Evolutionary conservation across 805 yeast genomes (phyloP), one percentile per base, ranked within the genome.

Genomic region (Yamadazyma kitorensis): DNA sequence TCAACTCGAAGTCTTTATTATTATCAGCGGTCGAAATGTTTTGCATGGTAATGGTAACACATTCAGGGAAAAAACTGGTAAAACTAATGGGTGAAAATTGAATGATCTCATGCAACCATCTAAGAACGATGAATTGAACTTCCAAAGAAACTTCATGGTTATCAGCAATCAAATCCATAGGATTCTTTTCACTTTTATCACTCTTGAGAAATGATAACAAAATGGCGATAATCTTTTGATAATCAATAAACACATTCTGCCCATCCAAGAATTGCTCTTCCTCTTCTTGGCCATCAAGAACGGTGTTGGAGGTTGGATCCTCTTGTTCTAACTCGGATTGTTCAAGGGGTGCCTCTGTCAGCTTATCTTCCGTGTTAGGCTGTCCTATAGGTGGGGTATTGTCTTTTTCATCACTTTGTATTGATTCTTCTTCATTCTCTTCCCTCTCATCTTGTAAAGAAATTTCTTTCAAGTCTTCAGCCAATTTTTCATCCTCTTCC

Each of bases 191-290:
- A 12, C 33, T 39, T 17, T 29, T 46, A 10, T 43, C 53, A 2
- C 81, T 77, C 41, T 85, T 86, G 33, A 93, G 66, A 42, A 86
- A 86, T 2, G 87, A 76, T n/a, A 91, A 76, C 31, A 93, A 57
- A 25, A 91, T 86, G 31, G 82, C 86, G 22, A 88, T 80, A 27
- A 91, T 80, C 44, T 78, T 82, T 4, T 91, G 78, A 48, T 78
- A 86, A 59, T 88, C 91, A 20, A 91, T 70, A 38, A 74, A 78
- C 14, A 88, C 78, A 52, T 89, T 95, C 55, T 88, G 96, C 1
- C 73, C 72, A 31, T 51, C 61, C 12, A 63, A 47, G 29, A 64
- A 56, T 66, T 51, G 83, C 79, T 46, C 48, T n/a, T 47, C 49
- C 17, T 54, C 62, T 11, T 27, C 9, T 13, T 38, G 40, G 10